Conservation (phyloP, 2,329 filamentous ascomycete genomes). For the Leptographium radiaticola region DNA sequence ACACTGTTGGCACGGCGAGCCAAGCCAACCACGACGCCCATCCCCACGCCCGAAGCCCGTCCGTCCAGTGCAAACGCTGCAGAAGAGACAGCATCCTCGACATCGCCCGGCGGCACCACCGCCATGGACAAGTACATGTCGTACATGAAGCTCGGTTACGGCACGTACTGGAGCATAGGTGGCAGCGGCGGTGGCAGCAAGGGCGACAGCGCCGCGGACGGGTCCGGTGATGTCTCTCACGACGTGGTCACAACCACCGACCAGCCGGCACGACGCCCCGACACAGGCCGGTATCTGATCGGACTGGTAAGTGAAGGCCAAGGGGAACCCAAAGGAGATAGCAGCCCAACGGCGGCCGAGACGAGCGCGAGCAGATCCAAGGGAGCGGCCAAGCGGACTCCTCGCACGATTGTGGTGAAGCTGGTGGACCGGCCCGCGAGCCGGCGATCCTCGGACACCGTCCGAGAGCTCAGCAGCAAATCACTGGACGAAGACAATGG, state of each 20-base stretch:
- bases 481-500: conserved; percentile 1
- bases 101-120: conserved; percentile 18
- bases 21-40: neutral
- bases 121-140: conserved; percentile 44
- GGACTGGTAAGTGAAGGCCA: conserved; percentile 46
- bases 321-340: conserved; percentile 24
- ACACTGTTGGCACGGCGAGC: conserved; percentile 10
- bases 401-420: conserved; percentile 57
- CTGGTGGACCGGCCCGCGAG: conserved; percentile 30
- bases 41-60: neutral
- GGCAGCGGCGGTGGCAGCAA: conserved; percentile 9
- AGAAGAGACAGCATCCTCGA: conserved; percentile 2
- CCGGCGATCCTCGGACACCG: conserved; percentile 29
- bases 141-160: conserved; percentile 55
- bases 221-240: neutral
- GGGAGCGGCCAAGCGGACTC: conserved; percentile 16
- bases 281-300: conserved; percentile 30
- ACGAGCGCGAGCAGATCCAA: conserved; percentile 2
- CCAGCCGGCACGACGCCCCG: neutral
- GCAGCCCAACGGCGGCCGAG: conserved; percentile 16
- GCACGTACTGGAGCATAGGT: conserved; percentile 49
- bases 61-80: conserved; percentile 1
- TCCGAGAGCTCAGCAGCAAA: conserved; percentile 26
- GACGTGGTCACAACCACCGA: neutral
- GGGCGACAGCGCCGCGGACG: conserved; percentile 3